phyloP scores from a whole-genome alignment of 371 early-diverging fungal species.

The Encephalitozoon hellem region DNA sequence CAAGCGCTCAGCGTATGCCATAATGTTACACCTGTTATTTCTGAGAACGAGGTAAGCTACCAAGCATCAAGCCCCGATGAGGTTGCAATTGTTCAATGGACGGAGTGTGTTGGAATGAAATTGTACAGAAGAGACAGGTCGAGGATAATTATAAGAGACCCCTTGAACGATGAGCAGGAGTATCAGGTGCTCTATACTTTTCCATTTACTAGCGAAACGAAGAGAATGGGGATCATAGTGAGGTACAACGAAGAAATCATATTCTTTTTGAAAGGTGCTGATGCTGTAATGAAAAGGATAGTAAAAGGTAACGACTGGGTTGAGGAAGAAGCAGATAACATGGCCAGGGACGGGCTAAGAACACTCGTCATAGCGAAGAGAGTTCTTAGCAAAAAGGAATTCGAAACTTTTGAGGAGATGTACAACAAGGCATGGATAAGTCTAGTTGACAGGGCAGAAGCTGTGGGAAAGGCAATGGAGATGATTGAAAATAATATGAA shows the following conservation, averaged over 20 bases:
- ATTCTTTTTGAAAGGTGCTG: slow-evolving; percentile 93
- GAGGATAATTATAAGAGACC: slow-evolving; percentile 26
- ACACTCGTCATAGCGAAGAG: slow-evolving; percentile 87
- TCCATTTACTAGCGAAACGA: slow-evolving; percentile 90
- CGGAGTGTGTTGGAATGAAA: slow-evolving; percentile 74
- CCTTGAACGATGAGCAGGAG: slow-evolving; percentile 27
- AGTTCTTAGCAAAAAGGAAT: slow-evolving; percentile 65
- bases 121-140: slow-evolving; percentile 65
- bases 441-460: slow-evolving; percentile 66
- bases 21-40: slow-evolving; percentile 67
- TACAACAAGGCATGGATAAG: slow-evolving; percentile 62
- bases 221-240: slow-evolving; percentile 95
- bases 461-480: slow-evolving; percentile 67
- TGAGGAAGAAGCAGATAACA: slow-evolving; percentile 92
- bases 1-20: slow-evolving; percentile 79
- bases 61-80: slow-evolving; percentile 99
- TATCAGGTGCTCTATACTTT: slow-evolving; percentile 80
- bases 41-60: slow-evolving; percentile 64
- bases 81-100: slow-evolving; percentile 92
- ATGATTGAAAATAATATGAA: slow-evolving; percentile 75
- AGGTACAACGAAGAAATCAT: slow-evolving; percentile 66
- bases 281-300: slow-evolving; percentile 80
- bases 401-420: slow-evolving; percentile 31
- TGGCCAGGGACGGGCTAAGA: slow-evolving; percentile 94
- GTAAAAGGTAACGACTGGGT: slow-evolving; percentile 90